These are phyloP conservation scores for Aspergillus bertholletiae DNA, from an alignment of 495 filamentous ascomycete species.

Conservation along the genomic window DNA sequence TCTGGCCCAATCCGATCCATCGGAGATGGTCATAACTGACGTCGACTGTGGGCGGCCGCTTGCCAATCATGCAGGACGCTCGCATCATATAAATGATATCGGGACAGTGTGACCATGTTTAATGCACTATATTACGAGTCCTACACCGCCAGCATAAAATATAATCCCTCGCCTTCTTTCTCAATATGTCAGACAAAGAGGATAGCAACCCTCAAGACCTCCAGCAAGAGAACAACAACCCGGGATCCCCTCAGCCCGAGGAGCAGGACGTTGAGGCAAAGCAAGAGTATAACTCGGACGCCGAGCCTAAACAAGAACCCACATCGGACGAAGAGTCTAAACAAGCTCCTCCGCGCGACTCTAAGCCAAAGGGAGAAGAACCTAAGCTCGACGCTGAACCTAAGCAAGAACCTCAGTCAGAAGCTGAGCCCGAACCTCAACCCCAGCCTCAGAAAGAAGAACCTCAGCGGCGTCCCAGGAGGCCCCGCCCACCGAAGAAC, in stretches of 20 bases:
- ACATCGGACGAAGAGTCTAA: background rate
- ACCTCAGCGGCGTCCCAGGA: constrained; percentile 20
- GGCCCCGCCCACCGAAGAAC: constrained; percentile 22
- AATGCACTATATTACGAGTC: background rate
- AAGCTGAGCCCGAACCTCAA: constrained; percentile 21
- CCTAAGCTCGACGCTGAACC: constrained; percentile 9
- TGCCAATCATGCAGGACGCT: background rate
- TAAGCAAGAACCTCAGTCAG: constrained; percentile 19
- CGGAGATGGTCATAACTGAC: background rate
- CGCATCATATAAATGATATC: constrained; percentile 2
- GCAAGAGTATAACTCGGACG: constrained; percentile 13
- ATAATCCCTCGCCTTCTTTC: constrained; percentile 10
- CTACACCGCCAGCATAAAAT: background rate
- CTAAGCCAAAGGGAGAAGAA: constrained; percentile 11
- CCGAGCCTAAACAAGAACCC: constrained; percentile 4
- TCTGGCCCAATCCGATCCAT: background rate
- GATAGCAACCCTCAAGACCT: constrained; percentile 22
- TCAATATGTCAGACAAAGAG: constrained; percentile 38
- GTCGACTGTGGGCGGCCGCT: background rate
- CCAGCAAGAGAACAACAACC: constrained; percentile 34
- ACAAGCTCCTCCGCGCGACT: background rate
- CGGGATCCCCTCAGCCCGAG: constrained; percentile 22
- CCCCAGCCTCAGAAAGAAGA: constrained; percentile 16
- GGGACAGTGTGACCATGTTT: background rate
- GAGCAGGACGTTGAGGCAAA: constrained; percentile 16